Base-by-base conservation (phyloP, 78 protist species). In the Dictyostelium discoideum region DNA sequence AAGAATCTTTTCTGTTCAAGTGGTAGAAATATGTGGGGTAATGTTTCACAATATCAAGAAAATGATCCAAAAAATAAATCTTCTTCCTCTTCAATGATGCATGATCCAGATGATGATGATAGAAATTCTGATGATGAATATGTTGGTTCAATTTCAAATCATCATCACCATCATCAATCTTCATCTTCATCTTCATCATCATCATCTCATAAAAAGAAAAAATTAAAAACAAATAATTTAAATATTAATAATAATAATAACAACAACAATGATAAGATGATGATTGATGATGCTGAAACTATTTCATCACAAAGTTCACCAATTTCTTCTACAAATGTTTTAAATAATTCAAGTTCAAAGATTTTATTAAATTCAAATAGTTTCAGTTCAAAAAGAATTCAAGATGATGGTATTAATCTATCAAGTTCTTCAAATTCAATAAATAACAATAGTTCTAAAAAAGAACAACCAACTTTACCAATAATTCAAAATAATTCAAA, bases 21-120 rank as follows among this genome's bases (percentile, higher is more conserved):
- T 24, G 95, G 95, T 46, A 81, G 95, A 54, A 90, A 90, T 32
- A 90, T 90, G 95, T 90, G 95, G 95, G 95, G 95, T 32, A 90
- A 90, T 73, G 95, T 90, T 32, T 67, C 85, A 2, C 95, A 90
- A 54, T 84, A 84, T 46, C 84, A 79, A 79, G 84, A 79, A 44
- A 39, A 54, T 82, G 94, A 87, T 65, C 37, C 81, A 22, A 89
- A 81, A 20, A 32, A 42, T 14, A 74, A 74, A 73, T 14, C 84
- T 4, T 16, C 20, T 4, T 16, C 20, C 1, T 54, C 65, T 5
- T 60, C 69, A 9, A 69, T 69, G 77, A 74, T 37, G 40, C 20
- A 22, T 16, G 69, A 78, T 48, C 69, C 69, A 20, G 73, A 29
- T 2, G 76, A 42, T 24, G 69, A 42, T 16, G 81, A 57, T 26